Evolutionary conservation across 352 stramenopile species (phyloP).

Genomic region (Pythium aristosporum): DNA sequence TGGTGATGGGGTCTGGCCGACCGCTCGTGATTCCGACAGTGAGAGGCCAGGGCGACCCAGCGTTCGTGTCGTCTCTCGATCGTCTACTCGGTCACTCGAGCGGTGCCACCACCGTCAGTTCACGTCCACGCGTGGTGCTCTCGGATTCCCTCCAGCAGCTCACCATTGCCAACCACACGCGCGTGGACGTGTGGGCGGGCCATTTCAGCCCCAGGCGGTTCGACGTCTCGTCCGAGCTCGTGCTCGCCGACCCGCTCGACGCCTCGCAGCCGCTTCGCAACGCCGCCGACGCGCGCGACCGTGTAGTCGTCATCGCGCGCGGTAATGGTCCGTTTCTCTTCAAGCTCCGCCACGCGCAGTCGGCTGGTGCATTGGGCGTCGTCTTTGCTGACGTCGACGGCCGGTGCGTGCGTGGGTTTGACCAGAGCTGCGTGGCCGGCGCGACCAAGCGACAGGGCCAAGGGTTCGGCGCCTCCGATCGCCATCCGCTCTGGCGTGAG

Average conservation of each 20-base stretch:
- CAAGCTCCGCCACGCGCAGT: conserved; percentile 65
- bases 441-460: conserved; percentile 43
- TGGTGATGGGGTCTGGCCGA: conserved; percentile 8
- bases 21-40: conserved; percentile 34
- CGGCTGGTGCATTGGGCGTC: conserved; percentile 61
- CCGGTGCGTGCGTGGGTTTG: conserved; percentile 49
- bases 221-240: conserved; percentile 64
- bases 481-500: conserved; percentile 47
- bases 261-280: conserved; percentile 56
- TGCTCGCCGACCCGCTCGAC: conserved; percentile 60
- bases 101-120: not conserved
- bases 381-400: conserved; percentile 55
- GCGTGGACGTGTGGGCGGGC: conserved; percentile 58
- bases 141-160: conserved; percentile 60
- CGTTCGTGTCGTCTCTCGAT: not conserved
- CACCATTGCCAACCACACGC: conserved; percentile 20
- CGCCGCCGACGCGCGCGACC: conserved; percentile 43
- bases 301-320: conserved; percentile 53
- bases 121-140: conserved; percentile 26
- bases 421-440: conserved; percentile 69
- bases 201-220: conserved; percentile 70
- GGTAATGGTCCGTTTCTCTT: conserved; percentile 61
- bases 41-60: conserved; percentile 46
- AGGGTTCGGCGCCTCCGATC: conserved; percentile 58
- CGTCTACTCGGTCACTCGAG: not conserved